Conservation (phyloP, 371 early-diverging fungal species). For the Pancytospora philotis region DNA sequence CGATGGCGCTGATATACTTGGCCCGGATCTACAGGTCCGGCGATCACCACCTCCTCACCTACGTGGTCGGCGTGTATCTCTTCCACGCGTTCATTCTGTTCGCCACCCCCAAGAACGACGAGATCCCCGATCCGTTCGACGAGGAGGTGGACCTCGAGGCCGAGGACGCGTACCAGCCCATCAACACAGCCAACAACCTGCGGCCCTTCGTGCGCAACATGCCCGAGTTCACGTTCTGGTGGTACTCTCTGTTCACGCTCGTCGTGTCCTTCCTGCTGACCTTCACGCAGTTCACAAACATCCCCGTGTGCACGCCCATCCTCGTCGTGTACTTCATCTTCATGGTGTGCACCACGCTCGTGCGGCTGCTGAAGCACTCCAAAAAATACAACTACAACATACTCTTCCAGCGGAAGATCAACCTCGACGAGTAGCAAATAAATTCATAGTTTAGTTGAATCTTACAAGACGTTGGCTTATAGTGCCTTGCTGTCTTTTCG, state of each 20-base stretch:
- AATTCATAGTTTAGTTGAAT: too few species aligned
- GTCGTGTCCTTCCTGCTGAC: slow-evolving; percentile 39
- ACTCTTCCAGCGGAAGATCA: neutral
- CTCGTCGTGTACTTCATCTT: slow-evolving; percentile 76
- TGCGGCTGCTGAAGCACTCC: slow-evolving; percentile 87
- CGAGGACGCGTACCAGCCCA: slow-evolving; percentile 36
- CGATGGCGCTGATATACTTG: slow-evolving; percentile 42
- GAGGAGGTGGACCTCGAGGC: slow-evolving; percentile 27
- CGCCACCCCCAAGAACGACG: slow-evolving; percentile 56
- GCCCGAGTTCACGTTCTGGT: slow-evolving; percentile 99
- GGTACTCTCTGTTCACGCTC: slow-evolving; percentile 35
- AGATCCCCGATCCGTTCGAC: slow-evolving; percentile 59
- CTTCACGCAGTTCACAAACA: slow-evolving; percentile 66
- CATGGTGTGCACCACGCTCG: slow-evolving; percentile 80
- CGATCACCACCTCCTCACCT: slow-evolving; percentile 54
- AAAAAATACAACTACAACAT: slow-evolving; percentile 86
- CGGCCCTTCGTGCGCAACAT: slow-evolving; percentile 87
- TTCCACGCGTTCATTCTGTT: slow-evolving; percentile 58
- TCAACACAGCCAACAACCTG: slow-evolving; percentile 75
- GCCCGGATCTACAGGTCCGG: slow-evolving; percentile 34
- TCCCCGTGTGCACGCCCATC: slow-evolving; percentile 84
- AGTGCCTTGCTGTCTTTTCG: too few species aligned
- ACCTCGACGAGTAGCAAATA: neutral
- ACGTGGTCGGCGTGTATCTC: slow-evolving; percentile 56
- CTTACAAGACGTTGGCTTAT: too few species aligned